Conservation (phyloP, 2,329 filamentous ascomycete species). For the Alternaria atra region DNA sequence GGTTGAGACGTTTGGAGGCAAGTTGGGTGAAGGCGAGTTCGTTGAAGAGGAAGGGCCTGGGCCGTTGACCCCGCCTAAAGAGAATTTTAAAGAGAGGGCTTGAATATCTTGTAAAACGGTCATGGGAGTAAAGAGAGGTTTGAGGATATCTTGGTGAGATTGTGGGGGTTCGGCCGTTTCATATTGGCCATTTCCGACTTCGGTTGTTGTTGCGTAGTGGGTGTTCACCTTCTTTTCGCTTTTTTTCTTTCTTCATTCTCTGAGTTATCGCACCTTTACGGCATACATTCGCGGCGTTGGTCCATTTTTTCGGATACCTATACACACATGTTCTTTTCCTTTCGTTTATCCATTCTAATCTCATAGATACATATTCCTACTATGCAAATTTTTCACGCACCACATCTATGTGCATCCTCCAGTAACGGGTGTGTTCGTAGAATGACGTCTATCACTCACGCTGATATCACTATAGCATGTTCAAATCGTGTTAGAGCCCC, state of each 20-base stretch:
- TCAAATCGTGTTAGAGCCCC: no score
- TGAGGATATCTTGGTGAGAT: not conserved
- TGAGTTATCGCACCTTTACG: not conserved
- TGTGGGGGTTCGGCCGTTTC: not conserved
- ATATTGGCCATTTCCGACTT: not conserved
- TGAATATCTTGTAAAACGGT: not conserved
- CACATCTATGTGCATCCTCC: not conserved
- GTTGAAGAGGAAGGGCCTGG: conserved; percentile 31
- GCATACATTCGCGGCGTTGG: conserved; percentile 3
- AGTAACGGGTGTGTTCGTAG: not conserved
- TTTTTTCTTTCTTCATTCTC: not conserved
- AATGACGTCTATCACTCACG: not conserved
- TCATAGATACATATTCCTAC: not conserved
- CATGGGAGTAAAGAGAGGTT: not conserved
- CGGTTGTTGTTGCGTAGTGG: not conserved
- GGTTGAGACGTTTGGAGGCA: conserved; percentile 67
- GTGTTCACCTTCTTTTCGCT: not conserved
- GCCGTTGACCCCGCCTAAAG: conserved; percentile 18
- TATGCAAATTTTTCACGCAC: not conserved
- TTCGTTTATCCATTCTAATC: not conserved
- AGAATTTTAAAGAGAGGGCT: conserved; percentile 4
- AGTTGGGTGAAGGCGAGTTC: conserved; percentile 50
- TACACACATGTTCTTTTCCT: not conserved
- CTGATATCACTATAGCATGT: not conserved
- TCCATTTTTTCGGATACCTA: not conserved